Conservation (phyloP, 1,284 basidiomycete species). For the Irpex lacteus region DNA sequence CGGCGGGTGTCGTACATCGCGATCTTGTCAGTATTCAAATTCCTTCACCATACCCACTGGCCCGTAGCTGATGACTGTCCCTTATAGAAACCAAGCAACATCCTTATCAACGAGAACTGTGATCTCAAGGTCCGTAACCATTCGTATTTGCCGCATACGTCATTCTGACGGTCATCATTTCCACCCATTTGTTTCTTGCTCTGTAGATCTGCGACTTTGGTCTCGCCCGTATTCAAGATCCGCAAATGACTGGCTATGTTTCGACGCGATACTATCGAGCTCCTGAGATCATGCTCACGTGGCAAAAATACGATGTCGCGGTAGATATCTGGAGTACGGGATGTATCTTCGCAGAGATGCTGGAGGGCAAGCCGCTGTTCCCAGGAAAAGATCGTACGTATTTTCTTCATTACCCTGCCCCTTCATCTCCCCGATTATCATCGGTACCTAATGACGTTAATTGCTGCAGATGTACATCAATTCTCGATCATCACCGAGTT, state of each 20-base stretch:
- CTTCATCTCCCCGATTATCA: too few relatives aligned
- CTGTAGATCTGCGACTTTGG: slow-evolving; percentile 96
- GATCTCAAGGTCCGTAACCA: slow-evolving; percentile 74
- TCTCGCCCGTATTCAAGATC: slow-evolving; percentile 93
- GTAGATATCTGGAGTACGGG: slow-evolving; percentile 99
- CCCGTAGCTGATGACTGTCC: background rate
- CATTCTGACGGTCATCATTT: slow-evolving; percentile 8
- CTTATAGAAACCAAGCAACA: slow-evolving; percentile 94
- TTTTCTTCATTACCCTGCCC: slow-evolving; percentile 9
- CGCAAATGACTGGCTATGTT: slow-evolving; percentile 99
- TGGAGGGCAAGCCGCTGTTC: slow-evolving; percentile 98
- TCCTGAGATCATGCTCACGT: slow-evolving; percentile 99
- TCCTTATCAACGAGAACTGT: slow-evolving; percentile 99
- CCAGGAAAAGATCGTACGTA: slow-evolving; percentile 94
- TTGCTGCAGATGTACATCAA: slow-evolving; percentile 88
- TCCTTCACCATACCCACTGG: background rate
- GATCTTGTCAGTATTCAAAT: slow-evolving; percentile 68
- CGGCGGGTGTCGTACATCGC: slow-evolving; percentile 97
- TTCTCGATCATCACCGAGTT: slow-evolving; percentile 99
- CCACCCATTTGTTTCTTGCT: background rate
- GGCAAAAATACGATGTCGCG: slow-evolving; percentile 99
- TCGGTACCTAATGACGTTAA: slow-evolving; percentile 2
- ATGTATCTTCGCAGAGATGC: slow-evolving; percentile 99
- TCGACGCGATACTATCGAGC: slow-evolving; percentile 99
- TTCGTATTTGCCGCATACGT: background rate